Conservation (phyloP, 495 filamentous ascomycete species). For the Podospora didyma region DNA sequence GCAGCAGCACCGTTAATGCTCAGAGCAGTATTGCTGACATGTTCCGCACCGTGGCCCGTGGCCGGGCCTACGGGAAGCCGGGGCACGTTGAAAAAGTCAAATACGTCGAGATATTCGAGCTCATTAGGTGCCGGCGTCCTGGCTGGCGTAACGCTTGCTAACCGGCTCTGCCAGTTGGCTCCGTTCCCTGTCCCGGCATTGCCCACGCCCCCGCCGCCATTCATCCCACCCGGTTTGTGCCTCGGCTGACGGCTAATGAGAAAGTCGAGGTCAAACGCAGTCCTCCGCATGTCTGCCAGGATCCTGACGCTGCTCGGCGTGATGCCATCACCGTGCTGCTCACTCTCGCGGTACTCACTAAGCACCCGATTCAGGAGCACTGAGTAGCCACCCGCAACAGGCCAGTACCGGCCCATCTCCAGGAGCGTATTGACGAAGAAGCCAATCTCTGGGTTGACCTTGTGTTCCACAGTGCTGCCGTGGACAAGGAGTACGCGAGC, state of each 20-base stretch:
- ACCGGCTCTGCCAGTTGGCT: constrained; percentile 24
- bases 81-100: constrained; percentile 90
- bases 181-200: background rate
- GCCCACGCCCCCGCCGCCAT: constrained; percentile 5
- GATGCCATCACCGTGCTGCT: constrained; percentile 66
- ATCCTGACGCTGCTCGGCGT: constrained; percentile 81
- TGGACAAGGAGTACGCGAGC: constrained; percentile 81
- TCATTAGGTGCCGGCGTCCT: constrained; percentile 73
- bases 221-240: constrained; percentile 36
- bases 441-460: constrained; percentile 69
- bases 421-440: constrained; percentile 76
- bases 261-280: constrained; percentile 82
- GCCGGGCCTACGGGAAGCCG: constrained; percentile 54
- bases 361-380: constrained; percentile 76
- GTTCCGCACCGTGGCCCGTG: constrained; percentile 20
- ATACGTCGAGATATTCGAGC: constrained; percentile 86
- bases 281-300: constrained; percentile 81
- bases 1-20: background rate
- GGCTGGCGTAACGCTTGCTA: constrained; percentile 42
- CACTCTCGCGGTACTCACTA: constrained; percentile 76
- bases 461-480: constrained; percentile 79
- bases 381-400: constrained; percentile 77
- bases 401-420: constrained; percentile 78
- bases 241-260: constrained; percentile 79
- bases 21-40: constrained; percentile 10